These are phyloP conservation scores for Pinus tabuliformis DNA, from an alignment of 75 land plant species.

Conservation along the genomic window DNA sequence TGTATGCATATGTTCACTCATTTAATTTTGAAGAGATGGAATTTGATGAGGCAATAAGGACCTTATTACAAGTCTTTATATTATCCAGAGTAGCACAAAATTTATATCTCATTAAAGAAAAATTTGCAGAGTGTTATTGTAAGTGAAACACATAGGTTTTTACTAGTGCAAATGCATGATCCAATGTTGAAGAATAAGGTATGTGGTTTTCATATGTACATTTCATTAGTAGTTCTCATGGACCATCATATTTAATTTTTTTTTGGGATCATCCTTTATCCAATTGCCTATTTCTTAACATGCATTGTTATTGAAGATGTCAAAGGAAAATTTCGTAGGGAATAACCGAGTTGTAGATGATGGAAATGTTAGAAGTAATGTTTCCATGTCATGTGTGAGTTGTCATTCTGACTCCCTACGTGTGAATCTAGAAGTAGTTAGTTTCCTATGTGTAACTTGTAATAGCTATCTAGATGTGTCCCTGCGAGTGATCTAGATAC, in stretches of 20 bases:
- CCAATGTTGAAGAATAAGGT: conserved; percentile 98
- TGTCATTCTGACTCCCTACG: too few species aligned
- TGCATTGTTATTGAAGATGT: conserved; percentile 66
- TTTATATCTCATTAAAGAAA: conserved; percentile 97
- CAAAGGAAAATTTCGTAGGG: conserved; percentile 86
- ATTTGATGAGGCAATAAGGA: conserved; percentile 92
- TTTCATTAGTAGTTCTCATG: background rate
- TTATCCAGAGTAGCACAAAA: conserved; percentile 98
- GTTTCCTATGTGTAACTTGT: too few species aligned
- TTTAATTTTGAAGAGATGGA: conserved; percentile 91
- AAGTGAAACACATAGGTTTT: conserved; percentile 96
- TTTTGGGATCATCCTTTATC: background rate
- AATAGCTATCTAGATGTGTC: too few species aligned
- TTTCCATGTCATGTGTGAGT: too few species aligned
- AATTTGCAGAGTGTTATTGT: conserved; percentile 92
- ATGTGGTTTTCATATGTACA: background rate
- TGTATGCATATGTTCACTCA: conserved; percentile 98
- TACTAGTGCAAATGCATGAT: conserved; percentile 95
- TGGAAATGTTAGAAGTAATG: conserved; percentile 35
- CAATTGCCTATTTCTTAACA: background rate
- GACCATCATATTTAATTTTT: background rate
- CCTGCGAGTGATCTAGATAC: too few species aligned
- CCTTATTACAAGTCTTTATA: conserved; percentile 86
- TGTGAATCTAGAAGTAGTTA: too few species aligned
- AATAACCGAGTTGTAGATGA: conserved; percentile 98